Evolutionary conservation across 208 protist species (phyloP).

Genomic region (Crithidia brevicula): DNA sequence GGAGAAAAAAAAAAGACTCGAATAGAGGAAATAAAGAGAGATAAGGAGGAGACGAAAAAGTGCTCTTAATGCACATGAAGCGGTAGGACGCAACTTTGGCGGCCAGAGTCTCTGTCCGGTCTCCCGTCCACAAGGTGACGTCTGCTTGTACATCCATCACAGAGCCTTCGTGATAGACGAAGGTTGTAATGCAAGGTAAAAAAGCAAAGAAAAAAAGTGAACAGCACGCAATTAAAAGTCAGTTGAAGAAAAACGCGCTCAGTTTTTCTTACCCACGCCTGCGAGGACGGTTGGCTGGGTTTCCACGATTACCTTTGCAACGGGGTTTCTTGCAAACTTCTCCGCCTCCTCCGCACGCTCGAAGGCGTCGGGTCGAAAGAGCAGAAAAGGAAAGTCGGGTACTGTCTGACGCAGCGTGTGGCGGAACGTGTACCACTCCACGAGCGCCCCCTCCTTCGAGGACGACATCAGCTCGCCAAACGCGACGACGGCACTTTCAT

Average conservation of each 20-base stretch:
- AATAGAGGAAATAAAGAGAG: too few species aligned
- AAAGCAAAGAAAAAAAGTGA: not conserved
- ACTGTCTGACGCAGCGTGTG: conserved; percentile 41
- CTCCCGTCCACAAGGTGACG: too few species aligned
- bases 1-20: too few species aligned
- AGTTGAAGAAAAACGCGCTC: not conserved
- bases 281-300: not conserved
- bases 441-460: conserved; percentile 43
- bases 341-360: conserved; percentile 1
- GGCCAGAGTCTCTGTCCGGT: too few species aligned
- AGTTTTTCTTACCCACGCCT: not conserved
- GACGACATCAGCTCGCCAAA: conserved; percentile 30
- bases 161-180: too few species aligned
- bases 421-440: conserved; percentile 82
- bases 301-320: not conserved
- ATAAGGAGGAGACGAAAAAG: too few species aligned
- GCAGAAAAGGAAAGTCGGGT: conserved; percentile 32
- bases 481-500: conserved; percentile 1
- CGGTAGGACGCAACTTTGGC: too few species aligned
- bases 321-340: not conserved
- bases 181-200: too few species aligned
- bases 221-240: not conserved
- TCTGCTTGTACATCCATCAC: too few species aligned
- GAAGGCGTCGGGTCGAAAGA: conserved; percentile 41
- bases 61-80: too few species aligned